Evolutionary conservation across 2,329 filamentous ascomycete genomes (phyloP).

Genomic region (Lasiodiplodia sp.): DNA sequence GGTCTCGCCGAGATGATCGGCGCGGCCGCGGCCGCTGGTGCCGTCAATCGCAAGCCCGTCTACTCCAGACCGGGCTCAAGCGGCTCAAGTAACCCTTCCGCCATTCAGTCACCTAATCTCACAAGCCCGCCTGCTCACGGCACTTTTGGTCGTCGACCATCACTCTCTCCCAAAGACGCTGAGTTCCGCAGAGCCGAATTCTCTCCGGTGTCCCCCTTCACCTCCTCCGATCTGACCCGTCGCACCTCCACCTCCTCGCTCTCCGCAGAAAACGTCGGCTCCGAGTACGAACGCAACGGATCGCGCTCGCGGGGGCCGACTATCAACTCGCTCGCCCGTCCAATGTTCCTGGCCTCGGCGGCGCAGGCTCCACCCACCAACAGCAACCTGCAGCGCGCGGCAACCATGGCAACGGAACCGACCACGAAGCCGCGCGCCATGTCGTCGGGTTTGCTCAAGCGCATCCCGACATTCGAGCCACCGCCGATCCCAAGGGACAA

Average conservation of each 20-base stretch:
- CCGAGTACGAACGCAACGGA: slow-evolving; percentile 10
- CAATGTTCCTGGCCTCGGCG: slow-evolving; percentile 42
- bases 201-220: background rate
- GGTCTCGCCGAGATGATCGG: slow-evolving; percentile 35
- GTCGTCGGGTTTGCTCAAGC: slow-evolving; percentile 52
- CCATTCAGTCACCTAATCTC: slow-evolving; percentile 23
- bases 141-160: slow-evolving; percentile 29
- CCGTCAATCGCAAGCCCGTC: slow-evolving; percentile 36
- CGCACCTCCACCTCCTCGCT: slow-evolving; percentile 4
- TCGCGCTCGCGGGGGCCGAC: slow-evolving; percentile 40
- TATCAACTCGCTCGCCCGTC: slow-evolving; percentile 47
- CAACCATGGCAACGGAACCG: slow-evolving; percentile 32
- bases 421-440: slow-evolving; percentile 43
- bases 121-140: slow-evolving; percentile 4
- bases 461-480: slow-evolving; percentile 55
- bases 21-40: slow-evolving; percentile 23
- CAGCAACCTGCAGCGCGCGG: slow-evolving; percentile 38
- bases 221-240: slow-evolving; percentile 8
- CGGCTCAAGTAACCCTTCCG: slow-evolving; percentile 27
- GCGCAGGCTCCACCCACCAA: background rate
- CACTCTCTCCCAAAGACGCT: slow-evolving; percentile 25
- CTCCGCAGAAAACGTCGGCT: background rate
- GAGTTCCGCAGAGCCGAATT: slow-evolving; percentile 25
- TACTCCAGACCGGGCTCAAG: slow-evolving; percentile 32
- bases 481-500: slow-evolving; percentile 32